Percentiles rank a stretch among this genome's conserved stretches.
These are phyloP conservation scores for Selaginella tamariscina DNA, from an alignment of 75 land plant species.

Conservation along the genomic window DNA sequence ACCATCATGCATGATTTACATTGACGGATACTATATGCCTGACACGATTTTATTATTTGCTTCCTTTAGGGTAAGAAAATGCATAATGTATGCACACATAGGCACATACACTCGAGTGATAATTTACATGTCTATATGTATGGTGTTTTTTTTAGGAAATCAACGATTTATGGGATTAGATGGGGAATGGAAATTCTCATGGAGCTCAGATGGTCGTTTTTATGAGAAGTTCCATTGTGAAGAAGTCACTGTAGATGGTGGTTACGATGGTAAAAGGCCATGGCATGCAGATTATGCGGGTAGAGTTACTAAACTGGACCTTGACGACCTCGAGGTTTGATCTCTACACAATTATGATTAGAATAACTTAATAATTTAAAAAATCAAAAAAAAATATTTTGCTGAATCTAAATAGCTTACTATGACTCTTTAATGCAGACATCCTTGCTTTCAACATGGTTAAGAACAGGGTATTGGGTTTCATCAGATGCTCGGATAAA, in stretches of 20 bases:
- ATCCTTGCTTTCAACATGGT: constrained; percentile 24
- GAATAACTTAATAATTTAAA: too few species aligned
- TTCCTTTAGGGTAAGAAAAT: too few species aligned
- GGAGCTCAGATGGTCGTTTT: constrained; percentile 35
- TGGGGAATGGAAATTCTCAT: constrained; percentile 31
- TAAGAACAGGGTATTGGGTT: constrained; percentile 43
- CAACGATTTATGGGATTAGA: constrained; percentile 30
- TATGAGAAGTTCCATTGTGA: constrained; percentile 26
- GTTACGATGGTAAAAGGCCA: constrained; percentile 33
- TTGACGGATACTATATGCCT: too few species aligned
- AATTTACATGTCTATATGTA: not conserved
- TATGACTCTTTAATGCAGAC: constrained; percentile 14
- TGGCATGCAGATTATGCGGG: constrained; percentile 43
- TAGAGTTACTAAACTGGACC: constrained; percentile 26
- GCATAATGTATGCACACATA: too few species aligned
- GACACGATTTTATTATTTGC: too few species aligned
- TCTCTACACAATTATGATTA: too few species aligned
- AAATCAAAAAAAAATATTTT: too few species aligned
- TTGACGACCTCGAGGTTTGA: constrained; percentile 39
- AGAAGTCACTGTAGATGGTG: constrained; percentile 35
- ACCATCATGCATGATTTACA: too few species aligned
- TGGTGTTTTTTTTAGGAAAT: constrained; percentile 18
- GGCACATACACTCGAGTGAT: too few species aligned
- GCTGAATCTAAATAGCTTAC: not conserved
- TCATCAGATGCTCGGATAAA: constrained; percentile 27